Conservation (phyloP, 1,284 basidiomycete genomes). For the Ceratobasidium sp. region DNA sequence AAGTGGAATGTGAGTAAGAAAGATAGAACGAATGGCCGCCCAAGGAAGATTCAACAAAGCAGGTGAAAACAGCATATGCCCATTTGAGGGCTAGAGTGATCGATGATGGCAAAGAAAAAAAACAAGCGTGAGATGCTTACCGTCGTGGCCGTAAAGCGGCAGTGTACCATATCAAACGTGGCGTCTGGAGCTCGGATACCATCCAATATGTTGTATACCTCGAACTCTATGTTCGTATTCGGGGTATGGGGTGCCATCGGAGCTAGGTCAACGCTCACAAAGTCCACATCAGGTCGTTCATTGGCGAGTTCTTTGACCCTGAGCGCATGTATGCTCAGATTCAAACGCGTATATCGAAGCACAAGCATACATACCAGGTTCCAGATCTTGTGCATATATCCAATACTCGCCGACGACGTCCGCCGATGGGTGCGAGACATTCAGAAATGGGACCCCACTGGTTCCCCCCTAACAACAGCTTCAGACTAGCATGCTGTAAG, state of each 20-base stretch:
- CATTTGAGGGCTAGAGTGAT: slow-evolving; percentile 33
- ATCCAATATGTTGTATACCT: slow-evolving; percentile 42
- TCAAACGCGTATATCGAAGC: slow-evolving; percentile 4
- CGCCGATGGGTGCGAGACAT: slow-evolving; percentile 27
- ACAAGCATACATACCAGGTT: slow-evolving; percentile 36
- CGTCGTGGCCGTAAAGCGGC: slow-evolving; percentile 37
- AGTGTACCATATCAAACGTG: slow-evolving; percentile 41
- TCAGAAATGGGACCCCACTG: slow-evolving; percentile 38
- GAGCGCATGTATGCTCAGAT: slow-evolving; percentile 14
- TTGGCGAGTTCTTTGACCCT: slow-evolving; percentile 42
- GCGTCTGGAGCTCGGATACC: slow-evolving; percentile 39
- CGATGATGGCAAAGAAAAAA: slow-evolving; percentile 20
- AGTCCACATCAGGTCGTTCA: slow-evolving; percentile 42
- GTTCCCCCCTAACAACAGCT: slow-evolving; percentile 39
- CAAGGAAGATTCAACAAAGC: slow-evolving; percentile 30
- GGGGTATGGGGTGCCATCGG: slow-evolving; percentile 40
- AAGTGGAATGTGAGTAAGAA: slow-evolving; percentile 37
- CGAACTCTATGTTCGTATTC: slow-evolving; percentile 40
- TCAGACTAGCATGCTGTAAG: slow-evolving; percentile 38
- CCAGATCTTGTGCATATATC: slow-evolving; percentile 43
- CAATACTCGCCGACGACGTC: slow-evolving; percentile 40
- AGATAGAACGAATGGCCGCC: slow-evolving; percentile 17
- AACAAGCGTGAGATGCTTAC: slow-evolving; percentile 37
- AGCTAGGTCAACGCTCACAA: slow-evolving; percentile 43
- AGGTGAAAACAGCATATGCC: slow-evolving; percentile 38